Percentiles rank a stretch among this genome's conserved stretches.
phyloP scores from a whole-genome alignment of 2,329 filamentous ascomycete genomes.

The Aspergillus floridensis region DNA sequence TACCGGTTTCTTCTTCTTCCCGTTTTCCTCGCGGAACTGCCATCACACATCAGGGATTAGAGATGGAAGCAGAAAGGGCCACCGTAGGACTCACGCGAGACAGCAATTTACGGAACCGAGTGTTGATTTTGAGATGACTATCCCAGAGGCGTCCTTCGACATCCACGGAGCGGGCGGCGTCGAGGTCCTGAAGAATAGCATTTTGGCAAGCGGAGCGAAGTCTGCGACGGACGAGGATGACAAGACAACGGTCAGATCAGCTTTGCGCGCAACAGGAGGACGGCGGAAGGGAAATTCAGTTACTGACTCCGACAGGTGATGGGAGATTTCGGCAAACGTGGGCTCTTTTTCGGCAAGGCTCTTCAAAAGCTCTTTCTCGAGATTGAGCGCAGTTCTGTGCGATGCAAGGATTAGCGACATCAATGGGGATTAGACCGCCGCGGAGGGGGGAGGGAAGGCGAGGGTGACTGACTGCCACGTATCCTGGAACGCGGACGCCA shows the following conservation, averaged over 20 bases:
- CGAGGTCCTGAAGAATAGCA: constrained; percentile 66
- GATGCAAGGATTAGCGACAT: constrained; percentile 17
- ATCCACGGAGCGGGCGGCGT: constrained; percentile 52
- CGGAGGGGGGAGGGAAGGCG: not conserved
- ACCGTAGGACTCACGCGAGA: constrained; percentile 45
- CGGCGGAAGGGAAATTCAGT: not conserved
- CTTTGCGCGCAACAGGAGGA: constrained; percentile 8
- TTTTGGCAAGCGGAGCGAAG: constrained; percentile 70
- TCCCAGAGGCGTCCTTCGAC: constrained; percentile 75
- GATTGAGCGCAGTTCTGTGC: constrained; percentile 39
- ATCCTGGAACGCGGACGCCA: constrained; percentile 49
- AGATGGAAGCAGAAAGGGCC: not conserved
- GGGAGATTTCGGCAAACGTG: constrained; percentile 50
- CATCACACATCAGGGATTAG: constrained; percentile 9
- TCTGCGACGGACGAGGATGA: constrained; percentile 40
- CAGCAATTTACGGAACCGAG: constrained; percentile 70
- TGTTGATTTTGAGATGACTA: constrained; percentile 73
- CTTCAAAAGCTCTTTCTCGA: constrained; percentile 50
- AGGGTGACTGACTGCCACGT: constrained; percentile 51
- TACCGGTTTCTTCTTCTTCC: constrained; percentile 55
- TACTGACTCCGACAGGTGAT: constrained; percentile 40
- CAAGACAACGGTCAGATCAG: constrained; percentile 7
- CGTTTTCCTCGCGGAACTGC: constrained; percentile 51
- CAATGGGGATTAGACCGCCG: not conserved
- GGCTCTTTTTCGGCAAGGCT: constrained; percentile 51